phyloP scores from a whole-genome alignment of 192 early-diverging fungal genomes.

The Pilobolus umbonatus region DNA sequence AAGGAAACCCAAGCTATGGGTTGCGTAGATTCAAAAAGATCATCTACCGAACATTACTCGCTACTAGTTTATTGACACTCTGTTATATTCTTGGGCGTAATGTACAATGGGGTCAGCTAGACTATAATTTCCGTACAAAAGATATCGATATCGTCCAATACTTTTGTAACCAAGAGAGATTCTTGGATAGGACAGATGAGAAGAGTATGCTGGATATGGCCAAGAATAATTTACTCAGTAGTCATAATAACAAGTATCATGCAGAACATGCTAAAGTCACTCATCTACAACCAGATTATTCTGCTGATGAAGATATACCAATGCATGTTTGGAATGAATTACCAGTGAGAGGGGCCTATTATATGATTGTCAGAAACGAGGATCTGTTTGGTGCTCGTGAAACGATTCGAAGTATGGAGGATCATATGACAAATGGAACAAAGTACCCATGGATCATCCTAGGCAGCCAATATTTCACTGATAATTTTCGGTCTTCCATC shows the following conservation, averaged over 20 bases:
- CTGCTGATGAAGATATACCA: constrained; percentile 5
- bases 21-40: neutral
- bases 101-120: neutral
- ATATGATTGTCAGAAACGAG: constrained; percentile 58
- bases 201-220: no score
- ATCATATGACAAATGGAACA: constrained; percentile 61
- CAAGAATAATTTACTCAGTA: neutral
- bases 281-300: neutral
- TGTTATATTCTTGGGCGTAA: neutral
- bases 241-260: neutral
- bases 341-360: constrained; percentile 16
- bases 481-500: constrained; percentile 43
- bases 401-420: constrained; percentile 63
- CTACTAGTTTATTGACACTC: neutral
- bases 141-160: neutral
- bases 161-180: neutral
- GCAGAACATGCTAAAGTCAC: neutral
- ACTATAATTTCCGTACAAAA: neutral
- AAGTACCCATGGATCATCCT: constrained; percentile 69
- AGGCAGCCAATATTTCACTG: constrained; percentile 64
- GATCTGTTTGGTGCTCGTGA: constrained; percentile 54
- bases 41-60: neutral
- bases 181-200: neutral
- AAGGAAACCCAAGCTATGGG: constrained; percentile 1
- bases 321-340: constrained; percentile 2